Percentiles rank a stretch among this genome's conserved stretches.
phyloP scores from a whole-genome alignment of 208 protist genomes.

The Trypanosoma vivax region DNA sequence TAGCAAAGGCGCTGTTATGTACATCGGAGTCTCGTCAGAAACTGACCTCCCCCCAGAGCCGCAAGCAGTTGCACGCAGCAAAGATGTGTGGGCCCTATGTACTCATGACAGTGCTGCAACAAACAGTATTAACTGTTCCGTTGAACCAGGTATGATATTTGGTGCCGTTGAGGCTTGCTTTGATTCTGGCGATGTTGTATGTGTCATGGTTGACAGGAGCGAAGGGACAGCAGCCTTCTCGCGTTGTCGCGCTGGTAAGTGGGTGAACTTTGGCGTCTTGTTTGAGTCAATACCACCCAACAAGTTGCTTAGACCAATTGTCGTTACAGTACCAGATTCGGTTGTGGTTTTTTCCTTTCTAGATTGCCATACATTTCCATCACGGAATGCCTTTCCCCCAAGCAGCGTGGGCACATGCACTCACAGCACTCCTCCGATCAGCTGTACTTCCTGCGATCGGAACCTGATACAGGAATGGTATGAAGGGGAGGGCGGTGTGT shows the following conservation, averaged over 20 bases:
- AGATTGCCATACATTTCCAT: constrained; percentile 59
- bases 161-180: constrained; percentile 60
- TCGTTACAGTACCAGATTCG: constrained; percentile 61
- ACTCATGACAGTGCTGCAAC: constrained; percentile 54
- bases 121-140: constrained; percentile 82
- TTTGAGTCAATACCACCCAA: constrained; percentile 60
- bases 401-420: constrained; percentile 38
- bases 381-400: constrained; percentile 54
- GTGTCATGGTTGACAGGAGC: constrained; percentile 52
- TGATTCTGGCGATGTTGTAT: constrained; percentile 55
- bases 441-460: constrained; percentile 29
- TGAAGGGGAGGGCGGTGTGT: constrained; percentile 43
- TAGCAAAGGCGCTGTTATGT: constrained; percentile 42
- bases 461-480: constrained; percentile 49
- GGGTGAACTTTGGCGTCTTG: constrained; percentile 70
- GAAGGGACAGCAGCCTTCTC: constrained; percentile 69
- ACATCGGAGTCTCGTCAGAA: constrained; percentile 76
- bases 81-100: constrained; percentile 80
- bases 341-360: constrained; percentile 79
- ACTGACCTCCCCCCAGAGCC: constrained; percentile 34
- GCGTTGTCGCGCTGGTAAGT: constrained; percentile 47
- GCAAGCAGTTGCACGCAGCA: constrained; percentile 54
- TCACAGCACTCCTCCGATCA: constrained; percentile 4
- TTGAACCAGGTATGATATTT: constrained; percentile 77
- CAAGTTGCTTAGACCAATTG: constrained; percentile 45